Conservation (phyloP, 148 eudicot species). For the Cornus controversa region DNA sequence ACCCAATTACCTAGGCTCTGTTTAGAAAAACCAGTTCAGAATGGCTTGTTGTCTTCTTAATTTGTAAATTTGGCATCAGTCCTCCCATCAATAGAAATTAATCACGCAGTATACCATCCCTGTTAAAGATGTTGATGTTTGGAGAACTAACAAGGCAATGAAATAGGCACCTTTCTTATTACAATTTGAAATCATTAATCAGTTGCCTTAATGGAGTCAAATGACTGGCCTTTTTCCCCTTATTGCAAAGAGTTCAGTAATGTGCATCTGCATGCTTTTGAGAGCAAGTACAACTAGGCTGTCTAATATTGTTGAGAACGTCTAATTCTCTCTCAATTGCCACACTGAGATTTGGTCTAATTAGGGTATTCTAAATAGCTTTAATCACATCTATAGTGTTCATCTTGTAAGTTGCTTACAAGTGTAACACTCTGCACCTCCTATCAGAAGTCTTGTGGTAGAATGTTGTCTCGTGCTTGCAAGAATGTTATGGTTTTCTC, state of each 20-base stretch:
- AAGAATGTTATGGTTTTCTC: background rate
- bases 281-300: background rate
- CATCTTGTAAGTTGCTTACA: background rate
- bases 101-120: background rate
- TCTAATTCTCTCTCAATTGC: background rate
- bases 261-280: background rate
- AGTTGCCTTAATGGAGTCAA: background rate
- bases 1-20: background rate
- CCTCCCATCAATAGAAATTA: background rate
- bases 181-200: background rate
- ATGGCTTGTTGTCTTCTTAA: background rate
- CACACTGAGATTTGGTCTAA: background rate
- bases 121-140: background rate
- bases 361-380: background rate
- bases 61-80: background rate
- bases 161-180: background rate
- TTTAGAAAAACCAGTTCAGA: background rate
- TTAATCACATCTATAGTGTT: background rate
- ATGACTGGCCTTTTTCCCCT: background rate
- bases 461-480: background rate
- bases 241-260: background rate
- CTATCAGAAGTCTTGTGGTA: background rate
- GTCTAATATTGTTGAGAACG: background rate
- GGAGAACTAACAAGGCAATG: background rate
- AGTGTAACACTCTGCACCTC: background rate